Evolutionary conservation across 169 alveolate genomes (phyloP).

Genomic region (Plasmodium gallinaceum): DNA sequence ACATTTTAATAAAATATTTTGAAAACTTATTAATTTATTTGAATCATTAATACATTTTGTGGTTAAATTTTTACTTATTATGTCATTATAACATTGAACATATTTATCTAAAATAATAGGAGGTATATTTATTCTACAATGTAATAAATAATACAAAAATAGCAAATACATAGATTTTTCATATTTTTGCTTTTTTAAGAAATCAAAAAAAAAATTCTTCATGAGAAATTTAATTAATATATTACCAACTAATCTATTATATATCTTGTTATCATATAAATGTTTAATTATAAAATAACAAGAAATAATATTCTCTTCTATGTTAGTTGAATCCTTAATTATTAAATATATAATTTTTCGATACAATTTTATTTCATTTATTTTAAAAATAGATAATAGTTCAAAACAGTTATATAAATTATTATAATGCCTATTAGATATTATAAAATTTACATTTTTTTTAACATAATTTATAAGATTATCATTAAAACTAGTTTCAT

Average conservation of each 20-base stretch:
- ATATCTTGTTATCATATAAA: slow-evolving; percentile 20
- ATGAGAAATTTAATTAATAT: slow-evolving; percentile 22
- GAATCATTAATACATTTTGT: not conserved
- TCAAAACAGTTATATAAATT: slow-evolving; percentile 25
- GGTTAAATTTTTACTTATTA: not conserved
- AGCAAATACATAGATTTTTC: slow-evolving; percentile 11
- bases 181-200: slow-evolving; percentile 14
- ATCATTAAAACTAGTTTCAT: not conserved
- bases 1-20: slow-evolving; percentile 19
- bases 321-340: slow-evolving; percentile 12
- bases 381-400: slow-evolving; percentile 21
- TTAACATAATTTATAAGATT: slow-evolving; percentile 3
- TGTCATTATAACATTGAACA: slow-evolving; percentile 12
- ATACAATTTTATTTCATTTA: slow-evolving; percentile 10
- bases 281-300: slow-evolving; percentile 47
- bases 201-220: slow-evolving; percentile 10
- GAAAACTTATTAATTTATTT: slow-evolving; percentile 20
- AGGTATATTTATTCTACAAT: not conserved
- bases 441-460: slow-evolving; percentile 2
- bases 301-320: slow-evolving; percentile 26
- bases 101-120: slow-evolving; percentile 4
- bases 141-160: slow-evolving; percentile 14
- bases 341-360: slow-evolving; percentile 19
- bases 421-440: slow-evolving; percentile 4
- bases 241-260: not conserved